Conservation (phyloP, 2,329 filamentous ascomycete genomes). For the Lomentospora prolificans region DNA sequence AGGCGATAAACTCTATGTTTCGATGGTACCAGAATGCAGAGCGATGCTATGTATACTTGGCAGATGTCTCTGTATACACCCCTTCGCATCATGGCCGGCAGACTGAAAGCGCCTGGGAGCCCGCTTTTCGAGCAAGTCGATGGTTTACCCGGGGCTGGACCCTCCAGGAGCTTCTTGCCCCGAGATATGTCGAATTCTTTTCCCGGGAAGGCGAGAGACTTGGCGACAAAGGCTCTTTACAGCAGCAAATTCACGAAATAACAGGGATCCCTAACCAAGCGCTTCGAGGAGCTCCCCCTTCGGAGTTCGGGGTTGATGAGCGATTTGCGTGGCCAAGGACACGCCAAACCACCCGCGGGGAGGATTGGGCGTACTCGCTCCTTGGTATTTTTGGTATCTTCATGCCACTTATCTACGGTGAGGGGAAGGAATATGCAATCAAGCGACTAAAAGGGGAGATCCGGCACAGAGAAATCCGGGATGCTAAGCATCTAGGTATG, state of each 20-base stretch:
- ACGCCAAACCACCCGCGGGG: constrained; percentile 14
- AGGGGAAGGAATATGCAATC: constrained; percentile 9
- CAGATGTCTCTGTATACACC: constrained; percentile 17
- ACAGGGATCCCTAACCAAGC: not conserved
- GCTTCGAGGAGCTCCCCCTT: not conserved
- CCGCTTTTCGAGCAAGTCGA: not conserved
- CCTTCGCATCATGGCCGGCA: too few relatives aligned
- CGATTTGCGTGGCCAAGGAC: not conserved
- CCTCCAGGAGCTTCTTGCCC: constrained; percentile 10
- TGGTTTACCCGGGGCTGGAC: not conserved
- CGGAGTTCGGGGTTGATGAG: not conserved
- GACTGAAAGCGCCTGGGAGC: not conserved
- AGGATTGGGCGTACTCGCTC: constrained; percentile 20
- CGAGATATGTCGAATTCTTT: constrained; percentile 10
- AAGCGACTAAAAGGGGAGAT: too few relatives aligned
- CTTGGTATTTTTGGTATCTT: constrained; percentile 20
- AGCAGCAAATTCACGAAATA: not conserved
- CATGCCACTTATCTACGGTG: constrained; percentile 21
- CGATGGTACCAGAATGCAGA: constrained; percentile 12
- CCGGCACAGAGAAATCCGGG: too few relatives aligned
- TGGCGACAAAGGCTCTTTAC: constrained; percentile 3
- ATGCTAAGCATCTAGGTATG: too few relatives aligned
- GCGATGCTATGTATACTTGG: constrained; percentile 12
- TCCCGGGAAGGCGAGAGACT: constrained; percentile 6
- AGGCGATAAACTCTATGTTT: constrained; percentile 16